Percentiles rank a stretch among this genome's conserved stretches.
Conservation (phyloP, 176 grass and related monocot species). For the Metroxylon sagu region DNA sequence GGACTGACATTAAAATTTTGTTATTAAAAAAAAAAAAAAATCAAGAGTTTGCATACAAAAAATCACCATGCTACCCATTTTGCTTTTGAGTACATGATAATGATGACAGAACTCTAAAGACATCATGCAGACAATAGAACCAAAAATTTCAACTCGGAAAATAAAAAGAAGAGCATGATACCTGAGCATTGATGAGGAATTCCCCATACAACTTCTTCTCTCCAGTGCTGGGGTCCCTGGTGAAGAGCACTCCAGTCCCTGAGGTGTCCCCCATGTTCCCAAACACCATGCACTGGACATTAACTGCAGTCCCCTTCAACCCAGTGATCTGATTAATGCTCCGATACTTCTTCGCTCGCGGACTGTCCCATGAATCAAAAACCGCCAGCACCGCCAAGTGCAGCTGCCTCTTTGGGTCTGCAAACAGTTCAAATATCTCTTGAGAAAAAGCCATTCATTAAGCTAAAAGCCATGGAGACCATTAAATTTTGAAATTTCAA, state of each 20-base stretch:
- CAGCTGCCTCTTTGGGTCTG: conserved; percentile 77
- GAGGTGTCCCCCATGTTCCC: conserved; percentile 97
- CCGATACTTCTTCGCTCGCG: conserved; percentile 80
- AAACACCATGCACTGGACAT: conserved; percentile 96
- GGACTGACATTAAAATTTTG: too few relatives aligned
- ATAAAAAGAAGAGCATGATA: conserved; percentile 1
- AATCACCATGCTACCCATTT: too few relatives aligned
- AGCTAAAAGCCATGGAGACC: too few relatives aligned
- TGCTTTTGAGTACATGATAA: too few relatives aligned
- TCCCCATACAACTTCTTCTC: conserved; percentile 98
- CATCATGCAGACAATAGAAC: too few relatives aligned
- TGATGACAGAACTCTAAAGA: too few relatives aligned
- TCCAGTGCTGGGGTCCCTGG: conserved; percentile 84
- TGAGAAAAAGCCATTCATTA: too few relatives aligned
- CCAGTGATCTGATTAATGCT: conserved; percentile 89
- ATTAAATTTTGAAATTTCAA: too few relatives aligned
- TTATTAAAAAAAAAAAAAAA: too few relatives aligned
- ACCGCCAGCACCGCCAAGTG: conserved; percentile 63
- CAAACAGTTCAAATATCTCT: background rate
- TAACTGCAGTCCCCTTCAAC: conserved; percentile 77
- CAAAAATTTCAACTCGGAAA: background rate
- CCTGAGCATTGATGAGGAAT: conserved; percentile 91
- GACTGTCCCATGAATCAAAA: conserved; percentile 93
- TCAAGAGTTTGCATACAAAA: too few relatives aligned
- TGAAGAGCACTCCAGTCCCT: conserved; percentile 95